A percentile compares a stretch with the other conserved stretches of the same genome.
Conservation (phyloP, 495 filamentous ascomycete genomes). For the Baudoinia panamericana region DNA sequence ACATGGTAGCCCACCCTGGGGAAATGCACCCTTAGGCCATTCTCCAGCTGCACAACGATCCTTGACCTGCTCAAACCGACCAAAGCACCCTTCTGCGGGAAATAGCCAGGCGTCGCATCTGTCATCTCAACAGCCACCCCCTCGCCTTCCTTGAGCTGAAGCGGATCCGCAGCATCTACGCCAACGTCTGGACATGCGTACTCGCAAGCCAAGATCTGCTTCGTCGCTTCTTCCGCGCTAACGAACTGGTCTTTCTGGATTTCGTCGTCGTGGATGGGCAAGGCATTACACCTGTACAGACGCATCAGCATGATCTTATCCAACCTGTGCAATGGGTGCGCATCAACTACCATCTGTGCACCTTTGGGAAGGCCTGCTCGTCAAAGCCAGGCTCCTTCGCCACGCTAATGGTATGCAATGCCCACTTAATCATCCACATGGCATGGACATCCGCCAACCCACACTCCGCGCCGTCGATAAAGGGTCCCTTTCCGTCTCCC, state of each 20-base stretch:
- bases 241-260: constrained; percentile 6
- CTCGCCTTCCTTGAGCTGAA: constrained; percentile 6
- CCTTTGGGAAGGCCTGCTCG: constrained; percentile 11
- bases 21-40: constrained; percentile 9
- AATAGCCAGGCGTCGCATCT: constrained; percentile 9
- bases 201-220: constrained; percentile 3
- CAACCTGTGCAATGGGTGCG: too few species aligned
- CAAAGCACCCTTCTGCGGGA: constrained; percentile 7
- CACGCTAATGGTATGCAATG: constrained; percentile 9
- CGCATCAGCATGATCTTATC: too few species aligned
- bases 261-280: constrained; percentile 7
- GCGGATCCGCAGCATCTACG: constrained; percentile 6
- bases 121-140: constrained; percentile 8
- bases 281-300: constrained; percentile 1
- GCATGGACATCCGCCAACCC: constrained; percentile 18
- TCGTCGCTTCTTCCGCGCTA: constrained; percentile 2
- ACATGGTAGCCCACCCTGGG: constrained; percentile 9
- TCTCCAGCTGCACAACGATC: constrained; percentile 9
- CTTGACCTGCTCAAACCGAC: constrained; percentile 4
- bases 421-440: constrained; percentile 16
- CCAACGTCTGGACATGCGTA: constrained; percentile 7
- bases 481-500: background rate
- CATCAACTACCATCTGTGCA: constrained; percentile 6
- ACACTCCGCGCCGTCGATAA: constrained; percentile 6
- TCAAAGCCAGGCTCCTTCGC: constrained; percentile 16